Base-by-base conservation (phyloP, 305 asterid species). In the Solanum hybrid region DNA sequence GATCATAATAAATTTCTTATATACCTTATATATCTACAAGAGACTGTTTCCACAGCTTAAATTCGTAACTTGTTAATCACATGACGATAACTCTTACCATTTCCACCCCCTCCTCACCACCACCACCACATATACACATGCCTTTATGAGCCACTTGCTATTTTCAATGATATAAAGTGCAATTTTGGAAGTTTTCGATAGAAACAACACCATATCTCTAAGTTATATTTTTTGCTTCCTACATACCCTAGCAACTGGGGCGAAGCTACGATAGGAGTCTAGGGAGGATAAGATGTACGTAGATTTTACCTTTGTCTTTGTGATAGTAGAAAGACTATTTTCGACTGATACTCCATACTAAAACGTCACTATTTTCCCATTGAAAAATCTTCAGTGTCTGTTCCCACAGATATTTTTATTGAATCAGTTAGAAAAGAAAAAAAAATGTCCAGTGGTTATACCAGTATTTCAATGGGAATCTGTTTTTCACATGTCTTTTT, bases 281-380 rank as follows among this genome's bases (percentile, higher is more conserved):
- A 60, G 71, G 26, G 5, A 60, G 1, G 1, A 64, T 64, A 64
- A 64, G 1, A 4, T 22, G 3, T 64, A 64, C 6, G 1, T 22
- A 22, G 12, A 64, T 8, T 22, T 64, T 64, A 64, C 0, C 1
- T 0, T 0, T 22, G 5, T 22, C 12, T 22, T 64, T 64, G 26
- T 64, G 11, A 1, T 7, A 1, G 0, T 64, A 22, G 27, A 64
- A 4, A 64, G 27, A 64, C 72, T 64, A 22, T 7, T 22, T 64
- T 64, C 13, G 0, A 64, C 3, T 20, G 3, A 22, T 8, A 22
- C 6, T 64, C 73, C 2, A 3, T 8, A 64, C 72, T 22, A 22
- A 22, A 64, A 64, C 0, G 12, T 64, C 72, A 64, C 27, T 64
- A 22, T 64, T 64, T 64, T 64, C 6, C 73, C 73, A 9, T 64